phyloP scores from a whole-genome alignment of 2,329 filamentous ascomycete genomes.

The Aspergillus ustus region DNA sequence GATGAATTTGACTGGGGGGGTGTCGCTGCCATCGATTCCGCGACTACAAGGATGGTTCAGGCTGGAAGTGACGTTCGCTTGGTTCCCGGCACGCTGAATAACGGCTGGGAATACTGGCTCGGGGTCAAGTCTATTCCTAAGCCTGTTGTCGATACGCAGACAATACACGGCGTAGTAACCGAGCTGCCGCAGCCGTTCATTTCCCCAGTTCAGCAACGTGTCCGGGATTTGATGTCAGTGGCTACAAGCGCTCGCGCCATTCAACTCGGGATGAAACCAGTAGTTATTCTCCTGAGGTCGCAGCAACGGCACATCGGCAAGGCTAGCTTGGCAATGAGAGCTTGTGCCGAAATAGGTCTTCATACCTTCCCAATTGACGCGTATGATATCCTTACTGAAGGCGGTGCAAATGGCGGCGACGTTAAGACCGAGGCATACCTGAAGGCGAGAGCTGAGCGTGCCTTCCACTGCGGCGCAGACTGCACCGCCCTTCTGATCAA shows the following conservation, averaged over 20 bases:
- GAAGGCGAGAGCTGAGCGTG: conserved; percentile 83
- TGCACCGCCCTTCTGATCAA: conserved; percentile 83
- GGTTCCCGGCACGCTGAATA: conserved; percentile 75
- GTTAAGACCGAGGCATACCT: conserved; percentile 93
- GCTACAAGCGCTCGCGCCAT: conserved; percentile 87
- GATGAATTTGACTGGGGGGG: conserved; percentile 80
- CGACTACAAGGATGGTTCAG: conserved; percentile 86
- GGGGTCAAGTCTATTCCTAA: conserved; percentile 71
- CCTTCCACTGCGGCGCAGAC: conserved; percentile 82
- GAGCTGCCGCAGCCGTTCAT: conserved; percentile 53
- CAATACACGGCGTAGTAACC: conserved; percentile 41
- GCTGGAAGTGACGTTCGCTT: conserved; percentile 84
- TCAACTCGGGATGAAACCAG: conserved; percentile 81
- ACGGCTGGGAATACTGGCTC: conserved; percentile 88
- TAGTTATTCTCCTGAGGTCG: conserved; percentile 86
- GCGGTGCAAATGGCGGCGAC: conserved; percentile 81
- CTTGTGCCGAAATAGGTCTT: conserved; percentile 85
- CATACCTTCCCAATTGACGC: conserved; percentile 89
- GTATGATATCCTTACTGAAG: conserved; percentile 93
- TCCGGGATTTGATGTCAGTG: conserved; percentile 84
- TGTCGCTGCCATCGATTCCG: conserved; percentile 82
- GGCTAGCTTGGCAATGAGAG: conserved; percentile 73
- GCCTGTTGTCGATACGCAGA: conserved; percentile 35
- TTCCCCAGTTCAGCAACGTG: conserved; percentile 67
- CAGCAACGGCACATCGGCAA: conserved; percentile 95